These are phyloP conservation scores for Pyrenochaeta sp. DNA, from an alignment of 2,329 filamentous ascomycete species.

Conservation along the genomic window DNA sequence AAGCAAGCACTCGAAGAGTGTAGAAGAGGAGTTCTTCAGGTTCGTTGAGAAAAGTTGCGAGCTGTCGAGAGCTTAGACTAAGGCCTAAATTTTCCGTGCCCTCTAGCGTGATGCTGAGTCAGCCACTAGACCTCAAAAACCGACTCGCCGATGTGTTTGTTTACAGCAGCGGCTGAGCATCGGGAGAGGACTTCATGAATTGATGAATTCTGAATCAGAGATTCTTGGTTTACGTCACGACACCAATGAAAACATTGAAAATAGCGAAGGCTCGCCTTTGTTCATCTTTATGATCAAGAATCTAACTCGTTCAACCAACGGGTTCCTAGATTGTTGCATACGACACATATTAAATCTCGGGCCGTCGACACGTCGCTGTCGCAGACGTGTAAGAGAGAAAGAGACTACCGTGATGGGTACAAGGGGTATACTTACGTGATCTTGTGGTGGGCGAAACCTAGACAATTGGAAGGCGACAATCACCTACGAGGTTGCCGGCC, in stretches of 20 bases:
- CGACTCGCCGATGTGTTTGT: too few species aligned
- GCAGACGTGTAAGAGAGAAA: background rate
- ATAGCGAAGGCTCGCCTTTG: background rate
- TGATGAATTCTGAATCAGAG: too few species aligned
- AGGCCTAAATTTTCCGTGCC: constrained; percentile 27
- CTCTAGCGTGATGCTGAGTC: constrained; percentile 19
- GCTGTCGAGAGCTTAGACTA: constrained; percentile 20
- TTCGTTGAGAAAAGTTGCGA: constrained; percentile 19
- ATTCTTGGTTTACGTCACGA: background rate
- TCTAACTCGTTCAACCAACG: background rate
- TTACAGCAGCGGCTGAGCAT: too few species aligned
- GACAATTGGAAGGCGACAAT: background rate
- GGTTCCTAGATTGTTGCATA: background rate
- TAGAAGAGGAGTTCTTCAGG: constrained; percentile 11
- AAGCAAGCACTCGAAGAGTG: constrained; percentile 2
- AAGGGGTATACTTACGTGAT: background rate
- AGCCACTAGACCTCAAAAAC: background rate
- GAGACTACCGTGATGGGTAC: background rate
- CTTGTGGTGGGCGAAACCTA: too few species aligned
- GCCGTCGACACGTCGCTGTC: background rate
- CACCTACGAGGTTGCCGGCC: background rate
- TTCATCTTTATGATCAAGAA: background rate
- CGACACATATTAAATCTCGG: background rate
- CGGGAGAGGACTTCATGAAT: too few species aligned
- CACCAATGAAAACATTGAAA: background rate